phyloP scores from a whole-genome alignment of 352 stramenopile genomes.

The Phytophthora crassamura region DNA sequence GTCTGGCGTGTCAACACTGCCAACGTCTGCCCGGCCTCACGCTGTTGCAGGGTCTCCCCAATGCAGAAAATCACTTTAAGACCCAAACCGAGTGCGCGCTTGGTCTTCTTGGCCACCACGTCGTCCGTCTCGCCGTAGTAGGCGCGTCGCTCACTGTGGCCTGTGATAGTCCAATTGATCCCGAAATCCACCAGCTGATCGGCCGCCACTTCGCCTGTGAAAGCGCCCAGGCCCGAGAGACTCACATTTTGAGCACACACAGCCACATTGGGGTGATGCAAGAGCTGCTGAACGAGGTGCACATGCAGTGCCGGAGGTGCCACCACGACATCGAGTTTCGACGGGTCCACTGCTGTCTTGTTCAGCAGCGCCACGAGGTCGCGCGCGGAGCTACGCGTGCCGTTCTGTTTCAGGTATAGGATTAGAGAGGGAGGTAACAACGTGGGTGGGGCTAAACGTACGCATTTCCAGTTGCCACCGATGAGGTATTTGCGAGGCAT shows the following conservation, averaged over 20 bases:
- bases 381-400: conserved; percentile 83
- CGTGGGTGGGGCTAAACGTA: conserved; percentile 50
- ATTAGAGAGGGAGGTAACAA: background rate
- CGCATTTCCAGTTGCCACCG: conserved; percentile 95
- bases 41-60: conserved; percentile 94
- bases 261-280: conserved; percentile 62
- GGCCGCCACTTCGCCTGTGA: conserved; percentile 92
- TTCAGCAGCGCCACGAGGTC: conserved; percentile 90
- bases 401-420: conserved; percentile 48
- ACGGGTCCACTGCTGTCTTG: conserved; percentile 60
- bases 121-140: conserved; percentile 94
- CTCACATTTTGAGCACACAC: conserved; percentile 88
- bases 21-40: conserved; percentile 89
- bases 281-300: conserved; percentile 47
- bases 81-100: conserved; percentile 88
- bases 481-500: conserved; percentile 90
- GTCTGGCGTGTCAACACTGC: conserved; percentile 96
- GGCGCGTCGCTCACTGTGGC: conserved; percentile 93
- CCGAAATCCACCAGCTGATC: conserved; percentile 91
- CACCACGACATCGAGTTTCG: conserved; percentile 81
- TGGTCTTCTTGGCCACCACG: conserved; percentile 95
- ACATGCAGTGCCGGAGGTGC: conserved; percentile 82
- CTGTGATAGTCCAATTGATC: conserved; percentile 85
- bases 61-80: conserved; percentile 97
- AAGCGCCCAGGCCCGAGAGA: conserved; percentile 89